A percentile compares a stretch with the other conserved stretches of the same genome.
Evolutionary conservation across 2,329 filamentous ascomycete species (phyloP).

Genomic region (Apiospora arundinis): DNA sequence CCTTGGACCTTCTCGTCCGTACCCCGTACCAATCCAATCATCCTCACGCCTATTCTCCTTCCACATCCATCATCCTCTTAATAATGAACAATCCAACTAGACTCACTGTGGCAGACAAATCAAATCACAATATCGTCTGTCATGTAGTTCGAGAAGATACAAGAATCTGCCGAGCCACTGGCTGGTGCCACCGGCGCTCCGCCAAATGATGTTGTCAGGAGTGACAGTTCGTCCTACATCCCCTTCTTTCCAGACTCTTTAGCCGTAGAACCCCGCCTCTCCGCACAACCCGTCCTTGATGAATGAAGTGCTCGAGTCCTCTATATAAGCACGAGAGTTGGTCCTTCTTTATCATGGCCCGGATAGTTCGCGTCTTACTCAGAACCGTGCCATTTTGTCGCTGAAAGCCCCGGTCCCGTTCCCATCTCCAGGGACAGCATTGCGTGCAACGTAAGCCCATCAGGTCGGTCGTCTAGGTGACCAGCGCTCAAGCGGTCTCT

Average conservation of each 20-base stretch:
- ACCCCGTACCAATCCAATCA: not conserved
- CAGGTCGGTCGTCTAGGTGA: not conserved
- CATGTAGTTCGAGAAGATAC: not conserved
- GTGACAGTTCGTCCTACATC: not conserved
- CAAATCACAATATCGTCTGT: not conserved
- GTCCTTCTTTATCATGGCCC: not conserved
- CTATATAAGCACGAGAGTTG: not conserved
- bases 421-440: not conserved
- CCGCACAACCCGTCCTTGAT: not conserved
- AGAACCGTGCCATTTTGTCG: no score
- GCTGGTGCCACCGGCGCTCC: not conserved
- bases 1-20: no score
- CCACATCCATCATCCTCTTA: not conserved
- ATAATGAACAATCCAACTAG: not conserved
- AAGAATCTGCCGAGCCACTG: not conserved
- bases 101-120: not conserved
- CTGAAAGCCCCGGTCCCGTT: not conserved
- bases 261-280: not conserved
- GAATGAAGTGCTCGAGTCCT: not conserved
- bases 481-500: no score
- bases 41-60: not conserved
- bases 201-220: not conserved
- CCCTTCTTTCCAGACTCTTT: not conserved
- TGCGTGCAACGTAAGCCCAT: not conserved
- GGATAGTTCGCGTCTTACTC: not conserved